Evolutionary conservation across 1,284 basidiomycete genomes (phyloP).

Genomic region (Meira nashicola): DNA sequence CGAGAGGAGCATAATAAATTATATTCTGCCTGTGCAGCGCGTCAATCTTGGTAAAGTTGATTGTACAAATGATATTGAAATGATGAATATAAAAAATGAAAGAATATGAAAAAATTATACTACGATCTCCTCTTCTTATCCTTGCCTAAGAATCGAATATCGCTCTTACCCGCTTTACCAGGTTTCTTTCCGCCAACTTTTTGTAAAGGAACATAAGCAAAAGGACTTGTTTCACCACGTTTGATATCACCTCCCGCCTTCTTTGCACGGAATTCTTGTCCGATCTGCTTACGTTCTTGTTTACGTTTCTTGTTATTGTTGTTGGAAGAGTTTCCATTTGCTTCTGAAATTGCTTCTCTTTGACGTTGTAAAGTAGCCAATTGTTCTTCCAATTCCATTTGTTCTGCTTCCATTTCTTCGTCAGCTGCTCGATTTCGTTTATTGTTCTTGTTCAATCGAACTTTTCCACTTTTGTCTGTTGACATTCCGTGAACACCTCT

Average conservation of each 20-base stretch:
- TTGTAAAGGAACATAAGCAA: conserved; percentile 65
- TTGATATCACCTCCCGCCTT: conserved; percentile 60
- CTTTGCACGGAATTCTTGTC: conserved; percentile 43
- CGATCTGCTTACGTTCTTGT: conserved; percentile 38
- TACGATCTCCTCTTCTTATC: conserved; percentile 8
- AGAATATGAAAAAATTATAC: neutral
- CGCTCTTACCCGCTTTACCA: conserved; percentile 1
- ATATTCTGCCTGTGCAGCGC: too few relatives aligned
- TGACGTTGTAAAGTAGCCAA: conserved; percentile 18
- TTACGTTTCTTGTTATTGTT: conserved; percentile 22
- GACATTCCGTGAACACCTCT: conserved; percentile 78
- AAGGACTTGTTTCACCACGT: conserved; percentile 75
- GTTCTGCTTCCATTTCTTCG: conserved; percentile 37
- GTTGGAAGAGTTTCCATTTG: conserved; percentile 6
- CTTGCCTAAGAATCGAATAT: conserved; percentile 2
- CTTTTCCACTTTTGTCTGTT: conserved; percentile 70
- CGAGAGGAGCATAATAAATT: too few relatives aligned
- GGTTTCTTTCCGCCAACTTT: conserved; percentile 36
- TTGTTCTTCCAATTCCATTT: conserved; percentile 32
- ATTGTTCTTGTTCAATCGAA: conserved; percentile 91
- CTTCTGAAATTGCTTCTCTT: conserved; percentile 17
- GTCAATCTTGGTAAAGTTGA: too few relatives aligned
- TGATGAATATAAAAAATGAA: too few relatives aligned
- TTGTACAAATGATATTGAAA: too few relatives aligned
- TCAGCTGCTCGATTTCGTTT: conserved; percentile 47